Percentiles rank a stretch among this genome's conserved stretches.
Conservation (phyloP, 345 rosid genomes). For the Eucalyptus brandiana region DNA sequence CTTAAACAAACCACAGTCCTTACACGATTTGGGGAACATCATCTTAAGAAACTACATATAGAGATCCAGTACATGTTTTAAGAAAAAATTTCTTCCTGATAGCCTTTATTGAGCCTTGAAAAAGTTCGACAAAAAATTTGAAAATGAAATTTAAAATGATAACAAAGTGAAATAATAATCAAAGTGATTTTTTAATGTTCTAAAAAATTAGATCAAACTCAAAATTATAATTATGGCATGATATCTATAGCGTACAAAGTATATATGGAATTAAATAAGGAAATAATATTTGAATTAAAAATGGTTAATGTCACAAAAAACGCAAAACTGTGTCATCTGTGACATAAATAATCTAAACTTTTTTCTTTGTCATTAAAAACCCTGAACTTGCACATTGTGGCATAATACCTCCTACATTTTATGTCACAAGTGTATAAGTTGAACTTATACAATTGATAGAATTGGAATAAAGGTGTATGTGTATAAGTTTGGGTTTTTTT, state of each 20-base stretch:
- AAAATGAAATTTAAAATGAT: neutral
- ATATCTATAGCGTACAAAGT: neutral
- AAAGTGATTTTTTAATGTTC: neutral
- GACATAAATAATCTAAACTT: neutral
- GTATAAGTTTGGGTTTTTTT: neutral
- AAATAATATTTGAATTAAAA: too few relatives aligned
- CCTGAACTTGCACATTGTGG: neutral
- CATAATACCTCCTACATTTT: neutral
- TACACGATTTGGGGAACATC: neutral
- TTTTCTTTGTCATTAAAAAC: too few relatives aligned
- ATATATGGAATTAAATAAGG: neutral
- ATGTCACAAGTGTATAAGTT: too few relatives aligned
- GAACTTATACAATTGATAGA: too few relatives aligned
- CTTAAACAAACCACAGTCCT: neutral
- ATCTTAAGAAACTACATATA: neutral
- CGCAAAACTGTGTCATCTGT: too few relatives aligned
- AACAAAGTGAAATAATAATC: neutral
- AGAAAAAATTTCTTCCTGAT: neutral
- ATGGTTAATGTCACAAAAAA: too few relatives aligned
- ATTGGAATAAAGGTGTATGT: accelerated
- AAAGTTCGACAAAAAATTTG: neutral
- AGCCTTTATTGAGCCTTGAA: neutral
- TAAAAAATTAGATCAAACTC: neutral
- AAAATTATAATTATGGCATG: neutral
- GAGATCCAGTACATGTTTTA: neutral